Percentiles rank a stretch among this genome's conserved stretches.
Conservation (phyloP, 495 filamentous ascomycete species). For the Penicillium waksmanii region DNA sequence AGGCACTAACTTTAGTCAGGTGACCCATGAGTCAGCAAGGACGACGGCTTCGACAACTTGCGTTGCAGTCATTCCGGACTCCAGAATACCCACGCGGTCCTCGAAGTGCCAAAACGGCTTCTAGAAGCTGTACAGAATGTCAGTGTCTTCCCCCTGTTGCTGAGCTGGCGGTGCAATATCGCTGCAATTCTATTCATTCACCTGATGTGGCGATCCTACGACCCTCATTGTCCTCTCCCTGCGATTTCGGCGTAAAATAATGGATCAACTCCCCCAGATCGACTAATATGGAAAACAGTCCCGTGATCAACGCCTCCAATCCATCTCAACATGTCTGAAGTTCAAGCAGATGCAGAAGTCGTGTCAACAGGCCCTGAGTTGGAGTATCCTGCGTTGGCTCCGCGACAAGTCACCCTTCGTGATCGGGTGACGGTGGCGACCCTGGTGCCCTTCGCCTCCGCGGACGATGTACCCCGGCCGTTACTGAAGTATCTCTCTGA, state of each 20-base stretch:
- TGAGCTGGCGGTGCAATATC: constrained; percentile 5
- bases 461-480: constrained; percentile 71
- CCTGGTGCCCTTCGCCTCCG: constrained; percentile 81
- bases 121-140: constrained; percentile 39
- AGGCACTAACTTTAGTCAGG: background rate
- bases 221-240: background rate
- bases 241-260: background rate
- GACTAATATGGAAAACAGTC: constrained; percentile 48
- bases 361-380: constrained; percentile 49
- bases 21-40: constrained; percentile 31
- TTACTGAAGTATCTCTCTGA: constrained; percentile 80
- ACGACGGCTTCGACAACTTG: constrained; percentile 39
- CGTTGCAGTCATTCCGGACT: constrained; percentile 50
- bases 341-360: constrained; percentile 75
- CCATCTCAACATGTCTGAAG: constrained; percentile 72
- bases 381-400: constrained; percentile 71
- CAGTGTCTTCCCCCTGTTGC: constrained; percentile 24
- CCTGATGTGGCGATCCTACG: background rate
- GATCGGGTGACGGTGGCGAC: constrained; percentile 91
- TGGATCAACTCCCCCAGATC: background rate
- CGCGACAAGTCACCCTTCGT: constrained; percentile 84
- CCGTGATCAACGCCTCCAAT: constrained; percentile 38
- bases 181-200: background rate
- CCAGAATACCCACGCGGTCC: constrained; percentile 56
- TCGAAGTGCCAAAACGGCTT: constrained; percentile 44